phyloP scores from a whole-genome alignment of 139 green algal genomes.

The Trebouxia sp. region DNA sequence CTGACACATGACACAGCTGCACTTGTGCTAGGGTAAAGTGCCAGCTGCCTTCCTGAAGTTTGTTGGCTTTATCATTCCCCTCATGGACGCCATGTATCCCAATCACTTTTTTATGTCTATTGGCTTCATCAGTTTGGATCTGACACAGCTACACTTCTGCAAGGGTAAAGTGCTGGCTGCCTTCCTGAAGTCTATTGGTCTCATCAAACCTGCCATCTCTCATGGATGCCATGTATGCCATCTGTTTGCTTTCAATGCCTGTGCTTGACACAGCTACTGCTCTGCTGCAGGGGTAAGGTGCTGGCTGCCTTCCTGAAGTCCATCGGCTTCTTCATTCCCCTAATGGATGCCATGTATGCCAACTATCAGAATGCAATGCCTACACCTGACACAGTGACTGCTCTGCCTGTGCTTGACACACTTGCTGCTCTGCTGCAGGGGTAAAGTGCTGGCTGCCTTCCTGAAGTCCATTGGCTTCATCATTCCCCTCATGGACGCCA shows the following conservation, averaged over 20 bases:
- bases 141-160: too few species aligned
- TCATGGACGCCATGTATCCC: slow-evolving; percentile 98
- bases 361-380: slow-evolving; percentile 99
- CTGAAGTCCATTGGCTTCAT: slow-evolving; percentile 96
- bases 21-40: slow-evolving; percentile 49
- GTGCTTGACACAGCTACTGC: too few species aligned
- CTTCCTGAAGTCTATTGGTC: not conserved
- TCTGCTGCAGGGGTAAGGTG: slow-evolving; percentile 48
- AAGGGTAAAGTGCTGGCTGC: not conserved
- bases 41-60: slow-evolving; percentile 90
- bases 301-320: slow-evolving; percentile 89
- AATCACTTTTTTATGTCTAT: too few species aligned
- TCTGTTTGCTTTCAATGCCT: too few species aligned
- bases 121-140: too few species aligned
- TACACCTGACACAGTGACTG: too few species aligned
- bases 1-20: too few species aligned
- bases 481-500: slow-evolving; percentile 98
- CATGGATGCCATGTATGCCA: too few species aligned
- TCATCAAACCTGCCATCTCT: not conserved
- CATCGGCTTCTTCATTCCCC: slow-evolving; percentile 97
- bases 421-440: slow-evolving; percentile 14
- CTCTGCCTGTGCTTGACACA: not conserved
- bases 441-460: slow-evolving; percentile 82
- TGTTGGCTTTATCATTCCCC: slow-evolving; percentile 97
- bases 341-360: slow-evolving; percentile 98